Conservation (phyloP, 2,329 filamentous ascomycete species). For the Colletotrichum sp. region DNA sequence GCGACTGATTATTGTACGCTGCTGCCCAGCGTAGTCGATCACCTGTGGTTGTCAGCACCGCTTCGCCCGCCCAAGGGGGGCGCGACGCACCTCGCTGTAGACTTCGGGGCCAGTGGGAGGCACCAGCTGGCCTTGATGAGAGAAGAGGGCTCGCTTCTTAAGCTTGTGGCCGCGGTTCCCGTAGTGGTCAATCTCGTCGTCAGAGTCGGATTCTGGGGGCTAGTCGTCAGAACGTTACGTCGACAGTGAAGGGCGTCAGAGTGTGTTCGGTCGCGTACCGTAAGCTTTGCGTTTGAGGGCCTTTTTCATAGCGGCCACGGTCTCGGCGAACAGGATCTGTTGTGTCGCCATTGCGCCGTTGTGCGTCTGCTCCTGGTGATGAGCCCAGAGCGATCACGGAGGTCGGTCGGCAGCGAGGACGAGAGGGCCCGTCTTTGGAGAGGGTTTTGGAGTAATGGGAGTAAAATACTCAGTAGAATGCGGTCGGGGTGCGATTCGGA, state of each 20-base stretch:
- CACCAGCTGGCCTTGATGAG: slow-evolving; percentile 73
- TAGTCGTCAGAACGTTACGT: slow-evolving; percentile 1
- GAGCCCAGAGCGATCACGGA: slow-evolving; percentile 11
- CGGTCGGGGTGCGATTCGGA: not conserved
- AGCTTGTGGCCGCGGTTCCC: slow-evolving; percentile 82
- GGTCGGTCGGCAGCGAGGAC: not conserved
- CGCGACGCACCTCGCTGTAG: slow-evolving; percentile 70
- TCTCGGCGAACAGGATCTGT: slow-evolving; percentile 69
- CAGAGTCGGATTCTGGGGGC: slow-evolving; percentile 75
- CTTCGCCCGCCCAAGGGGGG: not conserved
- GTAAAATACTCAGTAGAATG: not conserved
- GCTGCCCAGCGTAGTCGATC: slow-evolving; percentile 76
- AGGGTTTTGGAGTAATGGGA: not conserved
- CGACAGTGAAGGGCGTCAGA: not conserved
- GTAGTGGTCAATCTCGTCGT: slow-evolving; percentile 71
- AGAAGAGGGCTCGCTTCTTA: slow-evolving; percentile 75
- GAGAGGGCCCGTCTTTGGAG: not conserved
- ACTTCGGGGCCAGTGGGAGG: slow-evolving; percentile 68
- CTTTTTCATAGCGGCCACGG: slow-evolving; percentile 72
- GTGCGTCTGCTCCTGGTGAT: not conserved
- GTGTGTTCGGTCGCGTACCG: slow-evolving; percentile 44
- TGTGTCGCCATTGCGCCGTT: slow-evolving; percentile 49
- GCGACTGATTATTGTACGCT: slow-evolving; percentile 74
- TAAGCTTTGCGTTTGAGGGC: slow-evolving; percentile 69
- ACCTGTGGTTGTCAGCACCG: slow-evolving; percentile 48